These are phyloP conservation scores for Alisma plantagoaquatica DNA, from an alignment of 106 monocot species.

Conservation along the genomic window DNA sequence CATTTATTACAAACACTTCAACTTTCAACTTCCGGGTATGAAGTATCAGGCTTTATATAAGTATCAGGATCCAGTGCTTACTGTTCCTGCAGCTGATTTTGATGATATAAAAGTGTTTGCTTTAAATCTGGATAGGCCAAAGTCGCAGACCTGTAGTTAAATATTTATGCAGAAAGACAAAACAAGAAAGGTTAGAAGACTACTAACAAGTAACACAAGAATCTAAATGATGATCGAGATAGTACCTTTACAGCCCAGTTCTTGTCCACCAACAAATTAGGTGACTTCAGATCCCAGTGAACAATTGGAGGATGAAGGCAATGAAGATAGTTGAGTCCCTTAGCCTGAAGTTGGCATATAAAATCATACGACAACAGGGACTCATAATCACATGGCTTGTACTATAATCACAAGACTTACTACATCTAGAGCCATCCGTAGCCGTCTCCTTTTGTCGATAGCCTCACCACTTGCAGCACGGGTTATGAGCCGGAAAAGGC, in stretches of 20 bases:
- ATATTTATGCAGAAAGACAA: not conserved
- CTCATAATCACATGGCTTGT: too few relatives aligned
- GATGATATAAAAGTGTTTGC: slow-evolving; percentile 75
- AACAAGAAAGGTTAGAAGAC: not conserved
- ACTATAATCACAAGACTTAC: slow-evolving; percentile 18
- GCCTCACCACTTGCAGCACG: slow-evolving; percentile 46
- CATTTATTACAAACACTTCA: too few relatives aligned
- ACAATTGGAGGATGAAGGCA: slow-evolving; percentile 69
- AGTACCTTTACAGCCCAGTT: slow-evolving; percentile 88
- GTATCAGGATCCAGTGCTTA: too few relatives aligned
- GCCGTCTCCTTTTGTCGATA: slow-evolving; percentile 43
- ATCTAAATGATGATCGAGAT: too few relatives aligned
- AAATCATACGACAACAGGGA: too few relatives aligned
- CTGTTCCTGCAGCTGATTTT: slow-evolving; percentile 75
- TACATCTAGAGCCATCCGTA: slow-evolving; percentile 80
- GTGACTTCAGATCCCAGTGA: slow-evolving; percentile 82
- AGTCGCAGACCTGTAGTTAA: slow-evolving; percentile 55
- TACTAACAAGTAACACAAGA: not conserved
- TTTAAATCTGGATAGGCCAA: slow-evolving; percentile 81
- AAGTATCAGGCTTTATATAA: too few relatives aligned
- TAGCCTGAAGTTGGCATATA: slow-evolving; percentile 45
- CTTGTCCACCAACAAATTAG: slow-evolving; percentile 77
- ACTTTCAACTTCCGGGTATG: too few relatives aligned
- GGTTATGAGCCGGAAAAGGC: slow-evolving; percentile 56
- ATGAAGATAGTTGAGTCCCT: slow-evolving; percentile 80